Evolutionary conservation across 371 early-diverging fungal species (phyloP).

Genomic region (Mucor irregularis): DNA sequence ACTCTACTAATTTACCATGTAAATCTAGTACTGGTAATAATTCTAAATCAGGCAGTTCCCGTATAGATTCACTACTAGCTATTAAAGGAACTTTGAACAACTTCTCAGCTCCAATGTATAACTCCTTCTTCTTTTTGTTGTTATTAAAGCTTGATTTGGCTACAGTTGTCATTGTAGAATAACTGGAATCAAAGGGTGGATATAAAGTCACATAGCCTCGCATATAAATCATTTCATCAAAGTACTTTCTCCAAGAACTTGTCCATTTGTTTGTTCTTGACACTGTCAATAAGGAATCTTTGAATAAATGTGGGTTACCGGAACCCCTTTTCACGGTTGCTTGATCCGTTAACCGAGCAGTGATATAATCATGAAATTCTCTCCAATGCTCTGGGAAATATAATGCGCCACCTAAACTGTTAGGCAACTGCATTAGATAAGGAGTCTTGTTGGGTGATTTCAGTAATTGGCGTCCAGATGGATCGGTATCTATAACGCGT

Average conservation of each 20-base stretch:
- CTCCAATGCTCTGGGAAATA: conserved; percentile 72
- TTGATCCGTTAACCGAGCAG: conserved; percentile 53
- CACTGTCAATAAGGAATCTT: background rate
- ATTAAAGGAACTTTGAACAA: conserved; percentile 57
- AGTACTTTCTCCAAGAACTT: conserved; percentile 61
- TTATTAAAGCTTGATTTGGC: conserved; percentile 41
- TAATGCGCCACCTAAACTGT: conserved; percentile 53
- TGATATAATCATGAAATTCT: conserved; percentile 66
- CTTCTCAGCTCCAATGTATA: conserved; percentile 35
- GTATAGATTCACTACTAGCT: conserved; percentile 35
- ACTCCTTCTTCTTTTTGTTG: conserved; percentile 37
- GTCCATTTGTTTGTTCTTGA: conserved; percentile 56
- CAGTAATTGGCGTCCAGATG: conserved; percentile 20
- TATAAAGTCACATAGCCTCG: conserved; percentile 65
- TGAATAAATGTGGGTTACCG: conserved; percentile 3
- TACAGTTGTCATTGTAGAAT: conserved; percentile 40
- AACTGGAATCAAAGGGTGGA: conserved; percentile 54
- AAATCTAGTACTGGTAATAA: conserved; percentile 52
- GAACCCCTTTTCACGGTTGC: conserved; percentile 34
- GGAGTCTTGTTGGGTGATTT: background rate
- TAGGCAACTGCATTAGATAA: conserved; percentile 51
- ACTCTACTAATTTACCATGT: conserved; percentile 42
- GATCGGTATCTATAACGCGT: conserved; percentile 40
- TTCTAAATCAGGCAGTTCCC: conserved; percentile 39
- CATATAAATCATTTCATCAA: conserved; percentile 64